Evolutionary conservation across 805 yeast species (phyloP).

Genomic region (Nakazawaea wickerhamii): DNA sequence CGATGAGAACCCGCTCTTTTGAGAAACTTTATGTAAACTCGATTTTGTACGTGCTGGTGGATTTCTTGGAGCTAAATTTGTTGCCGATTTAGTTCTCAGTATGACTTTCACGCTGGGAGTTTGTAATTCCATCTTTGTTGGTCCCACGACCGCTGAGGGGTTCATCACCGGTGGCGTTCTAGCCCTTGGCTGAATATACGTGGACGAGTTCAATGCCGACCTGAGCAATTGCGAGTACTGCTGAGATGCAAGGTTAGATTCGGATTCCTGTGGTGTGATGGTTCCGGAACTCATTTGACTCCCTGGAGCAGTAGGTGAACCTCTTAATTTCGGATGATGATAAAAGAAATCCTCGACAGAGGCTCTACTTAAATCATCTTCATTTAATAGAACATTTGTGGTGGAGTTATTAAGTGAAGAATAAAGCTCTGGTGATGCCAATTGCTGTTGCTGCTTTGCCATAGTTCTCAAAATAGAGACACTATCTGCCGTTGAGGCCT

Average conservation of each 20-base stretch:
- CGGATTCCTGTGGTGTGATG: constrained; percentile 6
- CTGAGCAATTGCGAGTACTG: constrained; percentile 3
- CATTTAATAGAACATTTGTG: background rate
- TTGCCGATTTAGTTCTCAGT: constrained; percentile 1
- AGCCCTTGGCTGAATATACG: constrained; percentile 38
- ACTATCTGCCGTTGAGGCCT: background rate
- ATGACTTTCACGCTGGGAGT: constrained; percentile 6
- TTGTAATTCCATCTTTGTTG: constrained; percentile 7
- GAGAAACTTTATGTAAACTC: constrained; percentile 3
- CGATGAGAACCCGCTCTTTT: background rate
- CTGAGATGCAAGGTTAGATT: background rate
- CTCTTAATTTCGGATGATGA: constrained; percentile 22
- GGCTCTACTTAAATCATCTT: constrained; percentile 16
- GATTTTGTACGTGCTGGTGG: constrained; percentile 2
- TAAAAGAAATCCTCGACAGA: constrained; percentile 54
- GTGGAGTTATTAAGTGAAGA: constrained; percentile 7
- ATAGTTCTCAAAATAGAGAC: constrained; percentile 27
- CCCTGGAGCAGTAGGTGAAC: constrained; percentile 8
- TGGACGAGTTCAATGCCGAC: constrained; percentile 6
- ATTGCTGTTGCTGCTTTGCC: constrained; percentile 15
- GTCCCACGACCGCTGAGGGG: constrained; percentile 11
- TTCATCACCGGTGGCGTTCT: constrained; percentile 21
- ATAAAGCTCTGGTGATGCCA: constrained; percentile 16
- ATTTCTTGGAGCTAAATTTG: constrained; percentile 2
- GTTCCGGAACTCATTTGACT: constrained; percentile 11